Evolutionary conservation across 768 basidiomycete genomes (phyloP), one percentile per base, ranked within the genome.

Genomic region (Agrocybe pediades): DNA sequence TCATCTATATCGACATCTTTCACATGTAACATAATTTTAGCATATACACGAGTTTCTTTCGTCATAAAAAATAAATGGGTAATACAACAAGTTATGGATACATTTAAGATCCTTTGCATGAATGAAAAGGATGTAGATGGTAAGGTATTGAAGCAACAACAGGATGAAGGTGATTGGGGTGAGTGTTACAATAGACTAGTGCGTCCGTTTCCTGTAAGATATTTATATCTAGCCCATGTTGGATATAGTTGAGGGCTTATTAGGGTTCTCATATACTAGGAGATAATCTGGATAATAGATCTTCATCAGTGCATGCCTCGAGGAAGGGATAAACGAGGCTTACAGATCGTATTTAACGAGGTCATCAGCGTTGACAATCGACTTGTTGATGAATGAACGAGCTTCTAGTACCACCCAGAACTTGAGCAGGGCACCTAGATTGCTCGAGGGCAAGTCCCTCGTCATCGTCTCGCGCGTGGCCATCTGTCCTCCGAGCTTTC

Each of bases 331-430:
- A 17, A 45, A 24, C 17, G 5, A 53, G 24, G 55, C 91, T 61
- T 63, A 95, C 94, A 85, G 83, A 68, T 92, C 94, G 67, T 91
- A 88, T 71, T 89, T 90, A 30, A 98, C 79, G 58, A 95, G 74
- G 44, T 92, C 86, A 62, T 99, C 96, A 11, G 87, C 83, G 58
- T 93, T 86, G 49, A 87, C 79, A 33, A 91, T 81, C 2, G 90
- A 89, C 1, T 87, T 74, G 9, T 87, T 84, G 6, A 90, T 93
- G 52, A 98, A 77, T 54, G 92, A 88, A 54, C 95, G 80, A 3
- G 95, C 95, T 74, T 98, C 96, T 36, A 96, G 75, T 85, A 87
- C 92, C 24, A 98, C 79, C 96, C 95, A 98, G 46, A 94, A 75
- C 92, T 98, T 99, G 58, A 96, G 69, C 76, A 98, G 83, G 0